These are phyloP conservation scores for Lentinula lateritia DNA, from an alignment of 768 basidiomycete species.

Conservation along the genomic window DNA sequence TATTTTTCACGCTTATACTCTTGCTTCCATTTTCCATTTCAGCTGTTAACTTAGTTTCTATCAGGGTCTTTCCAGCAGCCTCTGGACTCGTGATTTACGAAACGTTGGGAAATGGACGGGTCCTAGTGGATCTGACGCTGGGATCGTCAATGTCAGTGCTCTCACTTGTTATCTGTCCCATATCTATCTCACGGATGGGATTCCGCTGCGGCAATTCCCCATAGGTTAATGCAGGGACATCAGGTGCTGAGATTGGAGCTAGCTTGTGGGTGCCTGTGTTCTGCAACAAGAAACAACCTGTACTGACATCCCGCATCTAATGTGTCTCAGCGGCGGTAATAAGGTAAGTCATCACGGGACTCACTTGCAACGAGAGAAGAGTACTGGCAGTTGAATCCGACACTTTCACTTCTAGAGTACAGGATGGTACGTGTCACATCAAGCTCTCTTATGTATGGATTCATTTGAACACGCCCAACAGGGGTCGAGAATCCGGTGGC, in stretches of 20 bases:
- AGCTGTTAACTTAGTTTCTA: constrained; percentile 8
- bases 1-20: constrained; percentile 8
- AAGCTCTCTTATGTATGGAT: neutral
- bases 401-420: constrained; percentile 51
- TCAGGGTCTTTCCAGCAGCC: constrained; percentile 81
- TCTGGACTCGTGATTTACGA: constrained; percentile 85
- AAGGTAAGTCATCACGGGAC: constrained; percentile 46
- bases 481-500: constrained; percentile 95
- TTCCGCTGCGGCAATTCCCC: neutral
- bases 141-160: constrained; percentile 80
- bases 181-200: neutral
- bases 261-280: constrained; percentile 20
- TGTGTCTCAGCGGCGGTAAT: constrained; percentile 60
- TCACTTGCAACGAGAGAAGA: neutral
- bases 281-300: neutral
- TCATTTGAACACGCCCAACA: constrained; percentile 22
- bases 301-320: constrained; percentile 8
- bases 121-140: constrained; percentile 81
- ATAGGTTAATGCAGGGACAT: constrained; percentile 55
- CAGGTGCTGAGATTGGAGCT: constrained; percentile 63
- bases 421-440: constrained; percentile 59
- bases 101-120: constrained; percentile 92
- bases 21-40: neutral
- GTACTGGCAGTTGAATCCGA: neutral
- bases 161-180: constrained; percentile 1